A percentile compares a stretch with the other conserved stretches of the same genome.
Conservation (phyloP, 306 rosid species). For the Castanopsis chinensis region DNA sequence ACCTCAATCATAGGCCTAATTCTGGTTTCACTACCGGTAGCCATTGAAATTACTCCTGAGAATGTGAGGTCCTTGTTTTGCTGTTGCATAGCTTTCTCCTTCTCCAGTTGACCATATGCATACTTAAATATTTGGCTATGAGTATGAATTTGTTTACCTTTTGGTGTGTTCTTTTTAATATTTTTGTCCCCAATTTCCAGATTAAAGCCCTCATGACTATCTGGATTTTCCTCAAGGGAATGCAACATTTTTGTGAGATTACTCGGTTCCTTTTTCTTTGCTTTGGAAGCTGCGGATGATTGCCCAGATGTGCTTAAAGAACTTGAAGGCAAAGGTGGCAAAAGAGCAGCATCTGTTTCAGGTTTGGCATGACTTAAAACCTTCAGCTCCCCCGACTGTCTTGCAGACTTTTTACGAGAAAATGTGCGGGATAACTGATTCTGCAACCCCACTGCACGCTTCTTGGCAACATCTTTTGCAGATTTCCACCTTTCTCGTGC, state of each 20-base stretch:
- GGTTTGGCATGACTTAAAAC: too few relatives aligned
- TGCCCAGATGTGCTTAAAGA: conserved; percentile 35
- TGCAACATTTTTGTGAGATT: conserved; percentile 62
- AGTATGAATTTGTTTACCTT: conserved; percentile 53
- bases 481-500: conserved; percentile 76
- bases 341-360: neutral
- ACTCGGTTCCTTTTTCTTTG: conserved; percentile 42
- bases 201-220: conserved; percentile 57
- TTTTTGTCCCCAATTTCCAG: conserved; percentile 68
- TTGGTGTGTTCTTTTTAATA: conserved; percentile 57
- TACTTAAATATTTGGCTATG: conserved; percentile 81
- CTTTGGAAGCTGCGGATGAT: conserved; percentile 33
- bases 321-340: conserved; percentile 33
- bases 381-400: conserved; percentile 23
- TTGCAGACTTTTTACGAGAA: conserved; percentile 59
- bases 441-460: conserved; percentile 41
- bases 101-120: conserved; percentile 81
- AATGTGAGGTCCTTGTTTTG: conserved; percentile 65
- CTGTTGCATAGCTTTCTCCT: conserved; percentile 83
- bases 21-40: conserved; percentile 47
- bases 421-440: conserved; percentile 57
- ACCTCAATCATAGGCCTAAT: conserved; percentile 71
- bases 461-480: conserved; percentile 61
- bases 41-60: conserved; percentile 79
- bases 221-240: conserved; percentile 48